Conservation (phyloP, 805 yeast genomes). For the Maudiozyma bulderi region DNA sequence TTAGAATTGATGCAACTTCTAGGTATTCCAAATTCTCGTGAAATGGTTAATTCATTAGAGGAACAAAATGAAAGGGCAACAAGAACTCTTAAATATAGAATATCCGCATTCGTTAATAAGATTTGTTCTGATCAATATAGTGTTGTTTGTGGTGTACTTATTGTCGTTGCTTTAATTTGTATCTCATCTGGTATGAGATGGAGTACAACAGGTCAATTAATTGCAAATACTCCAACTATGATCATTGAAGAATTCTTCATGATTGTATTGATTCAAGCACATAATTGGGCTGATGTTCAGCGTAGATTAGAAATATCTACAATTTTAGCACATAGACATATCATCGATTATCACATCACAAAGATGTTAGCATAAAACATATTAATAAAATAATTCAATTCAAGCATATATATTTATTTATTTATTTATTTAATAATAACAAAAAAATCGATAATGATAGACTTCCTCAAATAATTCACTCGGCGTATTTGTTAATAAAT, state of each 20-base stretch:
- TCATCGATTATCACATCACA: slow-evolving; percentile 5
- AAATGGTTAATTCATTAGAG: slow-evolving; percentile 8
- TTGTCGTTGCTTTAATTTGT: slow-evolving; percentile 26
- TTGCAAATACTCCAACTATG: slow-evolving; percentile 36
- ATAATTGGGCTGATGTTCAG: slow-evolving; percentile 26
- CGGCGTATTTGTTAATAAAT: too few species aligned
- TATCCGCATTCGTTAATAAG: slow-evolving; percentile 21
- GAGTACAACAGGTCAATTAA: slow-evolving; percentile 34
- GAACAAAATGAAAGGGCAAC: slow-evolving; percentile 4
- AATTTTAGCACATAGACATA: slow-evolving; percentile 14
- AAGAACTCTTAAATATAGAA: slow-evolving; percentile 13
- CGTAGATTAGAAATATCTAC: slow-evolving; percentile 21
- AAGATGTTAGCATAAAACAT: neutral
- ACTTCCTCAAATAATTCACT: too few species aligned
- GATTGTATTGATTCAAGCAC: slow-evolving; percentile 32
- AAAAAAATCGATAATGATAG: neutral
- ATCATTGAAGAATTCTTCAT: slow-evolving; percentile 36
- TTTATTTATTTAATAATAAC: neutral
- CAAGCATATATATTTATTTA: neutral
- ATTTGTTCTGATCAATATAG: slow-evolving; percentile 29
- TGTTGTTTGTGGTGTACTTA: slow-evolving; percentile 22
- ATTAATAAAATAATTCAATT: neutral
- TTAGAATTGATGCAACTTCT: slow-evolving; percentile 22
- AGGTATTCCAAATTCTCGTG: slow-evolving; percentile 18
- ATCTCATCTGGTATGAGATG: slow-evolving; percentile 30